Evolutionary conservation across 257 asterid genomes (phyloP).

Genomic region (Plantago ovata): DNA sequence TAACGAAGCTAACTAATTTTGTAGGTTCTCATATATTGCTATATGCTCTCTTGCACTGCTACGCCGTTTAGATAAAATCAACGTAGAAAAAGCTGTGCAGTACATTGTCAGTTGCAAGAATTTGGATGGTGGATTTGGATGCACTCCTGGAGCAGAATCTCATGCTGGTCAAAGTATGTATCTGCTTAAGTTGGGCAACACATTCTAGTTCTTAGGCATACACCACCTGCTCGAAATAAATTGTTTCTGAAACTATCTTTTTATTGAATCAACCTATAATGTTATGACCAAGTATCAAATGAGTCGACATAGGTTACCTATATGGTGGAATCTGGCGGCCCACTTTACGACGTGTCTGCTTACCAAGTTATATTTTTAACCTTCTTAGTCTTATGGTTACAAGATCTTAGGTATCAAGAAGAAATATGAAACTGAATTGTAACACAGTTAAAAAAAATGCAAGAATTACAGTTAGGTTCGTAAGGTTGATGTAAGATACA

Average conservation of each 20-base stretch:
- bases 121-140: slow-evolving; percentile 96
- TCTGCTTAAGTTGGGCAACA: not conserved
- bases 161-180: slow-evolving; percentile 94
- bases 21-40: slow-evolving; percentile 69
- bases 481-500: no score
- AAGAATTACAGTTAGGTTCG: no score
- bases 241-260: not conserved
- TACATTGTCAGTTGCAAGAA: slow-evolving; percentile 90
- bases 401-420: no score
- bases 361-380: no score
- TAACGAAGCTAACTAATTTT: no score
- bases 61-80: slow-evolving; percentile 58
- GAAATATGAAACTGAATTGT: no score
- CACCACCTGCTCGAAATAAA: not conserved
- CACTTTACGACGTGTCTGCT: no score
- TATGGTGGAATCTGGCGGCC: slow-evolving; percentile 6
- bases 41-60: slow-evolving; percentile 72
- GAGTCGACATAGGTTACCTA: no score
- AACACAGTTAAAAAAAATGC: no score
- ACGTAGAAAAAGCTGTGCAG: slow-evolving; percentile 77
- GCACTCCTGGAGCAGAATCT: slow-evolving; percentile 92
- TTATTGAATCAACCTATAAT: not conserved
- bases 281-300: no score
- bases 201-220: no score
- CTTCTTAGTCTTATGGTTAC: no score